A percentile compares a stretch with the other conserved stretches of the same genome.
phyloP scores from a whole-genome alignment of 306 rosid species.

The Prunus armeniaca region DNA sequence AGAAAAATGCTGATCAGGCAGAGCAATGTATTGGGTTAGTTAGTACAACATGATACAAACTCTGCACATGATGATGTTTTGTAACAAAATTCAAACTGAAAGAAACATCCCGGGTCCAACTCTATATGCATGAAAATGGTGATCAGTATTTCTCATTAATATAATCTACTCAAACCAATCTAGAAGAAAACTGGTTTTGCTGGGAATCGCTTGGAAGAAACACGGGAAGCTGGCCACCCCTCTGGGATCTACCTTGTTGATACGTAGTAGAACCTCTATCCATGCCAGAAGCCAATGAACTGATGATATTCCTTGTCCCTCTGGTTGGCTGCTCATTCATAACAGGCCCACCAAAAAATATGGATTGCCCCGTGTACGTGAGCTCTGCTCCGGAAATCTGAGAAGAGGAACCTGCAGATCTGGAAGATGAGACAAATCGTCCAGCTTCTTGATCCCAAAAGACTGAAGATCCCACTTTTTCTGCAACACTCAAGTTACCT shows the following conservation, averaged over 20 bases:
- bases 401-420: conserved; percentile 38
- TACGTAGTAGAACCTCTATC: conserved; percentile 47
- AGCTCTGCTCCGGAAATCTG: conserved; percentile 60
- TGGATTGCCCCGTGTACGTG: conserved; percentile 60
- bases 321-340: conserved; percentile 49
- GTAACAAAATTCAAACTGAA: neutral
- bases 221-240: conserved; percentile 74
- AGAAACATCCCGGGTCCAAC: conserved; percentile 2
- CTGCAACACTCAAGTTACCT: conserved; percentile 33
- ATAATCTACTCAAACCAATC: conserved; percentile 3
- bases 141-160: neutral
- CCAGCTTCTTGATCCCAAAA: conserved; percentile 87
- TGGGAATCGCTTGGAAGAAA: conserved; percentile 64
- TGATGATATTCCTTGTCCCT: conserved; percentile 37
- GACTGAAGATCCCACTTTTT: conserved; percentile 49
- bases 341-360: conserved; percentile 73
- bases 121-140: neutral
- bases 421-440: conserved; percentile 61
- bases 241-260: conserved; percentile 59
- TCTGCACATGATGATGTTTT: neutral
- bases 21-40: neutral
- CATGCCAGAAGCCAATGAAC: conserved; percentile 28
- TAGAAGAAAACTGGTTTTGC: conserved; percentile 44
- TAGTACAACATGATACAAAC: neutral
- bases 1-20: neutral